Conservation (phyloP, 2,329 filamentous ascomycete species). For the Coniella vitis region DNA sequence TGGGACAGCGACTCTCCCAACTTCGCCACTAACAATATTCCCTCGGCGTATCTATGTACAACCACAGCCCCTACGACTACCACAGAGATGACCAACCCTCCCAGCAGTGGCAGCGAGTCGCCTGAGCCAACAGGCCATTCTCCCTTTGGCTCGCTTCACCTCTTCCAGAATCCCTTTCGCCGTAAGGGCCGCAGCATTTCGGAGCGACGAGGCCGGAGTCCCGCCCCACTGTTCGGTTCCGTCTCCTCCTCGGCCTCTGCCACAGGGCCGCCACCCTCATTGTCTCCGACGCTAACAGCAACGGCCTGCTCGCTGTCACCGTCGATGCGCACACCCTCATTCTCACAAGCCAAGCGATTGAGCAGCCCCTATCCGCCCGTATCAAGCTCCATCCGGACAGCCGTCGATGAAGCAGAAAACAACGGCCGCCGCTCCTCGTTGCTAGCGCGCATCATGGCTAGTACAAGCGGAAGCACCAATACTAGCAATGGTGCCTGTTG, state of each 20-base stretch:
- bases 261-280: background rate
- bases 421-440: slow-evolving; percentile 6
- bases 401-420: slow-evolving; percentile 9
- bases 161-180: background rate
- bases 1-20: background rate
- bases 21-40: background rate
- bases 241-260: background rate
- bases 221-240: background rate
- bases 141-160: background rate
- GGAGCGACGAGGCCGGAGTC: slow-evolving; percentile 6
- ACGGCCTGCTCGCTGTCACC: too few relatives aligned
- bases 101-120: background rate
- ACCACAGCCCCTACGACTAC: background rate
- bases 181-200: slow-evolving; percentile 2
- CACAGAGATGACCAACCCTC: background rate
- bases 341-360: background rate
- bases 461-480: background rate
- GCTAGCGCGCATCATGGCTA: slow-evolving; percentile 6
- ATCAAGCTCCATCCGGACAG: background rate
- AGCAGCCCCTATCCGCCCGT: slow-evolving; percentile 10
- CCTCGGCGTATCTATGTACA: too few relatives aligned
- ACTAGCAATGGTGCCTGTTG: background rate
- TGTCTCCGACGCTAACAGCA: too few relatives aligned
- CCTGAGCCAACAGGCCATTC: background rate
- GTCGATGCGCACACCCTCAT: background rate